Evolutionary conservation across 1,284 basidiomycete species (phyloP).

Genomic region (Fomitopsis palustris): DNA sequence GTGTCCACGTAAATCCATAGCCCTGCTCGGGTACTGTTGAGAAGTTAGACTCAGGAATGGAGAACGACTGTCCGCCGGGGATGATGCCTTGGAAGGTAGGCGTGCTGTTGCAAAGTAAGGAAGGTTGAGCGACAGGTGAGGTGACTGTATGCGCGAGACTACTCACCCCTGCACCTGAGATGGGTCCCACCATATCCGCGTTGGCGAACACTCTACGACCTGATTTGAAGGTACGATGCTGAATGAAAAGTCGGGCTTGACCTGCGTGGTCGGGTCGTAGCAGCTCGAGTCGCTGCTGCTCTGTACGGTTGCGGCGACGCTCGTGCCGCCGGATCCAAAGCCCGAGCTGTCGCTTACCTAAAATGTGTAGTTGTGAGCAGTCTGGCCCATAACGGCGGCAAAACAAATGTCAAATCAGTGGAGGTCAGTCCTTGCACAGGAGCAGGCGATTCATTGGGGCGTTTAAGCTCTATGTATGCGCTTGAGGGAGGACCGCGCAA

Average conservation of each 20-base stretch:
- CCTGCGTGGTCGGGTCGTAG: constrained; percentile 44
- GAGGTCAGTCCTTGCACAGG: too few species aligned
- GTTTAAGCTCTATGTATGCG: too few species aligned
- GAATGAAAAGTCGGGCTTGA: constrained; percentile 56
- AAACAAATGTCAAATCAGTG: too few species aligned
- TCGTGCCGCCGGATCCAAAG: constrained; percentile 75
- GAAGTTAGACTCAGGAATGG: constrained; percentile 46
- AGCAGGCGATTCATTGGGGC: too few species aligned
- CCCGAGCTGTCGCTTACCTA: constrained; percentile 69
- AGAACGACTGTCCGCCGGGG: constrained; percentile 73
- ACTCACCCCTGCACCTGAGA: constrained; percentile 52
- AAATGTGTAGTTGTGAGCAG: neutral
- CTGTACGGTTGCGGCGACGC: constrained; percentile 53
- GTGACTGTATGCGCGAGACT: neutral
- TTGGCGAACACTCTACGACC: constrained; percentile 56
- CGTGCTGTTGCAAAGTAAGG: constrained; percentile 32
- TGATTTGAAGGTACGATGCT: constrained; percentile 56
- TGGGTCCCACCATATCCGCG: constrained; percentile 62
- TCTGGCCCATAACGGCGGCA: too few species aligned
- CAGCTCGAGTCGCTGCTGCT: constrained; percentile 55
- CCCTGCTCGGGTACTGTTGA: constrained; percentile 43
- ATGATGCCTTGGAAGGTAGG: constrained; percentile 69
- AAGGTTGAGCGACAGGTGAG: neutral
- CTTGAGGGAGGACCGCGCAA: too few species aligned
- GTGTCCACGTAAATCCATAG: constrained; percentile 66